Conservation (phyloP, 2,329 filamentous ascomycete species). For the Penicillium sp. region DNA sequence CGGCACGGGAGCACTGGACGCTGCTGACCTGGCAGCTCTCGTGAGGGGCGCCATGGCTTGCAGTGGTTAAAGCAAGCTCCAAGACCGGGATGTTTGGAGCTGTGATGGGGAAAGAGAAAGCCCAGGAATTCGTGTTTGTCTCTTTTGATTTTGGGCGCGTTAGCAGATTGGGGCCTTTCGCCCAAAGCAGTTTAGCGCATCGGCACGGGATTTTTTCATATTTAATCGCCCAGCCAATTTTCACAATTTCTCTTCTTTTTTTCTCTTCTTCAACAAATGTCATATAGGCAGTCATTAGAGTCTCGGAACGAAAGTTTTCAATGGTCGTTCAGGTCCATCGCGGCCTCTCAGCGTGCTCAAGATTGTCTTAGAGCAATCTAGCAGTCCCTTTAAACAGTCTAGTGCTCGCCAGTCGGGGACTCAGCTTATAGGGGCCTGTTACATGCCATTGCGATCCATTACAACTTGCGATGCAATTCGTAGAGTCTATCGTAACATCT, state of each 20-base stretch:
- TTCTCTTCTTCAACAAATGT: constrained; percentile 57
- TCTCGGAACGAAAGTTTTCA: constrained; percentile 90
- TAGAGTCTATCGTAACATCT: not conserved
- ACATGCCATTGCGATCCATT: constrained; percentile 36
- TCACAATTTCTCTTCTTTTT: constrained; percentile 48
- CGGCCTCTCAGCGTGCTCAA: constrained; percentile 93
- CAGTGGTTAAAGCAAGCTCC: constrained; percentile 3
- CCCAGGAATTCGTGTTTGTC: constrained; percentile 31
- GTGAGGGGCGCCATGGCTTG: constrained; percentile 44
- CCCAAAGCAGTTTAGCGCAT: constrained; percentile 34
- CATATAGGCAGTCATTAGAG: constrained; percentile 94
- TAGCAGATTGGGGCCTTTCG: constrained; percentile 13
- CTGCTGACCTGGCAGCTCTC: constrained; percentile 34
- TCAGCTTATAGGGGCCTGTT: constrained; percentile 53
- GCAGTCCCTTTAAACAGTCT: constrained; percentile 75
- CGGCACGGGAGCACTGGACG: constrained; percentile 1
- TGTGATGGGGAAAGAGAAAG: constrained; percentile 23
- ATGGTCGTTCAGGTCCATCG: constrained; percentile 86
- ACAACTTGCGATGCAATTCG: constrained; percentile 1
- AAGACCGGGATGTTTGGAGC: constrained; percentile 1
- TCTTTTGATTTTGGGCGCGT: constrained; percentile 38
- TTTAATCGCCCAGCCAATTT: constrained; percentile 24
- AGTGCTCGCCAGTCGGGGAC: constrained; percentile 56
- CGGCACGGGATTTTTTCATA: constrained; percentile 31
- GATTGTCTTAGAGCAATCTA: constrained; percentile 83